These are phyloP conservation scores for Neurospora sp. DNA, from an alignment of 495 filamentous ascomycete genomes.

Conservation along the genomic window DNA sequence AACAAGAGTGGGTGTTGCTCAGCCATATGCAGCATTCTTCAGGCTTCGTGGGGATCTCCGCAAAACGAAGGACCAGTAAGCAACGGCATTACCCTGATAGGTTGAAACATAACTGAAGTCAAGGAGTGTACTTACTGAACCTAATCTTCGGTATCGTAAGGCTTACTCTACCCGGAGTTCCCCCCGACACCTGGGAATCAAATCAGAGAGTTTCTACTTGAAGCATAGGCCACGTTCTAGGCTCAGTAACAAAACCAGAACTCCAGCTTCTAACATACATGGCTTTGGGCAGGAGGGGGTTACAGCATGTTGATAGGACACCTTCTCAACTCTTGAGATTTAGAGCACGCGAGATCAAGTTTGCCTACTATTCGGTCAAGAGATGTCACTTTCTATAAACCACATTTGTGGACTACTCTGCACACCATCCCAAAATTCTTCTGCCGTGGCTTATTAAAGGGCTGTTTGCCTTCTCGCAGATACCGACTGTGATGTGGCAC, in stretches of 20 bases:
- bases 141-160: background rate
- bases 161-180: background rate
- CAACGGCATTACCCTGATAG: background rate
- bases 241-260: background rate
- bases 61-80: background rate
- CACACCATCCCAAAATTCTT: background rate
- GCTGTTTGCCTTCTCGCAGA: background rate
- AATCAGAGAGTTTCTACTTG: background rate
- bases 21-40: background rate
- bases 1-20: background rate
- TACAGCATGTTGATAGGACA: background rate
- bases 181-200: background rate
- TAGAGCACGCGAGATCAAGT: background rate
- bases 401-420: background rate
- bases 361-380: background rate
- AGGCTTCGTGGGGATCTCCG: background rate
- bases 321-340: background rate
- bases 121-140: background rate
- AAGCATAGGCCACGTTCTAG: background rate
- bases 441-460: background rate
- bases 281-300: background rate
- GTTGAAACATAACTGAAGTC: background rate
- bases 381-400: too few relatives aligned
- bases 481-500: background rate
- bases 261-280: background rate